Evolutionary conservation across 768 basidiomycete species (phyloP).

Genomic region (Boletus reticuloceps): DNA sequence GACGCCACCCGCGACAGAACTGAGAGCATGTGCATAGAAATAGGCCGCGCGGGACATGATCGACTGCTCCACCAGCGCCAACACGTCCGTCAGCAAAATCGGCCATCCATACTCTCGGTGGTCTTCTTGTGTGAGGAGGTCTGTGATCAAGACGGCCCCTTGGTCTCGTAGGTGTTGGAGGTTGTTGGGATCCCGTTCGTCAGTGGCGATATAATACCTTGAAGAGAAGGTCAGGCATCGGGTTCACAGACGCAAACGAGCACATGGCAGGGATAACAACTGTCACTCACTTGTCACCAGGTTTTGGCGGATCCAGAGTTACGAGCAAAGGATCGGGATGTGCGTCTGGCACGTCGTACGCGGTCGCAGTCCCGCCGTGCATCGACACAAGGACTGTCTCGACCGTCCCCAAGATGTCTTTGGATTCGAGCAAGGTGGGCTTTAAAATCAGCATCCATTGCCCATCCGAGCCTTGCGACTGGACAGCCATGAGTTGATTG

Average conservation of each 20-base stretch:
- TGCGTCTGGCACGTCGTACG: conserved; percentile 24
- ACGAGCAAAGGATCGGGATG: conserved; percentile 17
- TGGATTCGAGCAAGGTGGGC: conserved; percentile 36
- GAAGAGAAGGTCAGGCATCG: background rate
- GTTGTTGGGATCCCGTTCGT: conserved; percentile 38
- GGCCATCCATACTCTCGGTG: conserved; percentile 39
- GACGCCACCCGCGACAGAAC: conserved; percentile 42
- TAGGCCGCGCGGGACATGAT: conserved; percentile 35
- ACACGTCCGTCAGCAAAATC: conserved; percentile 41
- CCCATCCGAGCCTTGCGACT: conserved; percentile 33
- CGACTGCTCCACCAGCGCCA: conserved; percentile 42
- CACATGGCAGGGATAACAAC: background rate
- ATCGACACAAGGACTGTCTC: conserved; percentile 16
- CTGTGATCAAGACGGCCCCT: conserved; percentile 40
- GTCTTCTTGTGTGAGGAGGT: conserved; percentile 44
- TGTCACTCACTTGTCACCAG: conserved; percentile 20
- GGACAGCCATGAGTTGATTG: background rate
- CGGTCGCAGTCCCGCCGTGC: conserved; percentile 13
- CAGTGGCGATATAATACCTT: conserved; percentile 39
- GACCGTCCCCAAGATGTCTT: conserved; percentile 18
- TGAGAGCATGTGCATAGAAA: conserved; percentile 42
- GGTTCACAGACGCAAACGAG: background rate
- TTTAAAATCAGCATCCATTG: conserved; percentile 31
- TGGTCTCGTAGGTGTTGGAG: conserved; percentile 32
- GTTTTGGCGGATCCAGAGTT: conserved; percentile 24